Percentiles rank a stretch among this genome's conserved stretches.
Conservation (phyloP, 345 rosid genomes). For the Eucalyptus regnans region DNA sequence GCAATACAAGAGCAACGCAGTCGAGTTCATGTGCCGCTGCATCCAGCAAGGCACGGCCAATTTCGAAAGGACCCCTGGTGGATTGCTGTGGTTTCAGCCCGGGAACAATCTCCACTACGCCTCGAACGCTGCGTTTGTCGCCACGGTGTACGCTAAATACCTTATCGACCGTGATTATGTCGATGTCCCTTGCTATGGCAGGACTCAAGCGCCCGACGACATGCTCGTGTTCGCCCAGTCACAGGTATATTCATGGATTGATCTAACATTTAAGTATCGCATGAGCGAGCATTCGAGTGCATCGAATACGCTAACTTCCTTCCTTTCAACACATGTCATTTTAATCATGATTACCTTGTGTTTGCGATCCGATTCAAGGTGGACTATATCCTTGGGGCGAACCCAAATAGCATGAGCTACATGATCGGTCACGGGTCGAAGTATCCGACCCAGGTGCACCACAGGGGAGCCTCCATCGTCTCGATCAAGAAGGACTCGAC, state of each 20-base stretch:
- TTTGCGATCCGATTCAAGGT: not conserved
- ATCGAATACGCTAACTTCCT: not conserved
- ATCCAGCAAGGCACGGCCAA: slow-evolving; percentile 26
- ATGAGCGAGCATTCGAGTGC: not conserved
- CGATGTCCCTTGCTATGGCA: slow-evolving; percentile 18
- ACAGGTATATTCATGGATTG: not conserved
- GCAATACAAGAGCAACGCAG: slow-evolving; percentile 26
- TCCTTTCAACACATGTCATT: not conserved
- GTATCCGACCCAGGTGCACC: slow-evolving; percentile 30
- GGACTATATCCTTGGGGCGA: slow-evolving; percentile 37
- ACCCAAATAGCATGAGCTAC: slow-evolving; percentile 36
- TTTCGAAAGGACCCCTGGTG: slow-evolving; percentile 13
- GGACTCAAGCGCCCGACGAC: slow-evolving; percentile 5
- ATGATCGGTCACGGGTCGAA: slow-evolving; percentile 36
- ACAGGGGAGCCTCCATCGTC: slow-evolving; percentile 36
- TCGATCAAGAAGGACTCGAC: slow-evolving; percentile 12
- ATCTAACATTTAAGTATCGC: not conserved
- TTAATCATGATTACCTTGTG: not conserved
- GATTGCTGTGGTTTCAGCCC: slow-evolving; percentile 14
- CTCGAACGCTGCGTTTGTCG: slow-evolving; percentile 9
- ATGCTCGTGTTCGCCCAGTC: slow-evolving; percentile 17
- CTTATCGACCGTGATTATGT: not conserved
- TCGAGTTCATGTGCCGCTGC: slow-evolving; percentile 35
- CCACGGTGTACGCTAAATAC: slow-evolving; percentile 8
- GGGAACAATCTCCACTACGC: slow-evolving; percentile 22